phyloP scores from a whole-genome alignment of 2,329 filamentous ascomycete genomes.

The Tolypocladium inflatum region DNA sequence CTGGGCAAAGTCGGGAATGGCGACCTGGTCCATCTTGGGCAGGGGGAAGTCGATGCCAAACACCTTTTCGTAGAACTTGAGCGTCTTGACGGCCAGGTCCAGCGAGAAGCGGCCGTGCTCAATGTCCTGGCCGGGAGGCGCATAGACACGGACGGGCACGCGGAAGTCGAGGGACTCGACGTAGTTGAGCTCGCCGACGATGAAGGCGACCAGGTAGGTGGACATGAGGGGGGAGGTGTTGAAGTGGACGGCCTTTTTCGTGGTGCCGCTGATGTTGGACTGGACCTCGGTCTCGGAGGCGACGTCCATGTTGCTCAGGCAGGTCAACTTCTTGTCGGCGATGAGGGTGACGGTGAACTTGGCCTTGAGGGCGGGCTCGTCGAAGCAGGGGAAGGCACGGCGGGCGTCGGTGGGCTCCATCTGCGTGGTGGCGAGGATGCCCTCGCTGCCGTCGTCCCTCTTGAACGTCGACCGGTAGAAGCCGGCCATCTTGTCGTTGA shows the following conservation, averaged over 20 bases:
- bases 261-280: constrained; percentile 27
- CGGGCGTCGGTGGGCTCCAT: constrained; percentile 95
- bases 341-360: constrained; percentile 86
- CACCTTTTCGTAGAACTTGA: constrained; percentile 88
- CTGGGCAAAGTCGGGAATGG: constrained; percentile 90
- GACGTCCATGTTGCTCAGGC: constrained; percentile 95
- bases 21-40: constrained; percentile 54
- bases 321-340: constrained; percentile 83
- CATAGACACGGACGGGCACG: constrained; percentile 87
- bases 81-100: constrained; percentile 77
- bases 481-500: constrained; percentile 94
- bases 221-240: constrained; percentile 92
- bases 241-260: constrained; percentile 74
- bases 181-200: constrained; percentile 87
- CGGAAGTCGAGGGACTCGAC: constrained; percentile 89
- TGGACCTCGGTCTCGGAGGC: constrained; percentile 63
- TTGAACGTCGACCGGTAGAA: constrained; percentile 97
- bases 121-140: constrained; percentile 80
- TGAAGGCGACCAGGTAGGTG: constrained; percentile 88
- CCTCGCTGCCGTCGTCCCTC: constrained; percentile 65
- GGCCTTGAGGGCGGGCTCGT: constrained; percentile 89
- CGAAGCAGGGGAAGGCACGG: constrained; percentile 90
- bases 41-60: constrained; percentile 56
- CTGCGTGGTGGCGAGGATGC: constrained; percentile 82
- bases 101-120: constrained; percentile 87